Percentiles rank a stretch among this genome's conserved stretches.
phyloP scores from a whole-genome alignment of 2,329 filamentous ascomycete species.

The Corynespora cassiicola region DNA sequence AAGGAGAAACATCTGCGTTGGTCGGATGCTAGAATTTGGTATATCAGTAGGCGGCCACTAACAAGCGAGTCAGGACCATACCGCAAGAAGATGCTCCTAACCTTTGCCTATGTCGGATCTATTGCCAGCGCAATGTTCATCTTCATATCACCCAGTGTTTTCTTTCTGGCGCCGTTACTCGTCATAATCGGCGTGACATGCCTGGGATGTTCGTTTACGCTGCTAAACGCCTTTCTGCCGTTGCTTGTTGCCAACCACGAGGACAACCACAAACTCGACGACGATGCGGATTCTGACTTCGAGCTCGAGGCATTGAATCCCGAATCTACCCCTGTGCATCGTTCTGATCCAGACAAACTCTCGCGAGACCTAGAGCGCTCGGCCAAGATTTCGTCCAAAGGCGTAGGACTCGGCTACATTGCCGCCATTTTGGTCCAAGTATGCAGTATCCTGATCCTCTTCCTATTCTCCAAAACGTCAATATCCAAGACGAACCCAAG shows the following conservation, averaged over 20 bases:
- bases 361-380: constrained; percentile 77
- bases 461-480: constrained; percentile 53
- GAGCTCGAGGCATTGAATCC: constrained; percentile 36
- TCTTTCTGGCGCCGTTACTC: constrained; percentile 78
- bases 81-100: constrained; percentile 82
- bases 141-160: constrained; percentile 74
- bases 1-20: not conserved
- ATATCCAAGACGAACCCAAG: constrained; percentile 72
- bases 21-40: not conserved
- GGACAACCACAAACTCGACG: constrained; percentile 15
- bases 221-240: constrained; percentile 93
- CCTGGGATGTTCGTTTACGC: constrained; percentile 91
- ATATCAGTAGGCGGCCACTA: too few relatives aligned
- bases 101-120: constrained; percentile 81
- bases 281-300: constrained; percentile 24
- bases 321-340: constrained; percentile 4
- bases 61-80: constrained; percentile 62
- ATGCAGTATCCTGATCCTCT: constrained; percentile 75
- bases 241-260: constrained; percentile 85
- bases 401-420: constrained; percentile 88
- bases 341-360: constrained; percentile 35
- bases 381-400: constrained; percentile 84
- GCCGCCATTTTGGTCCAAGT: constrained; percentile 83
- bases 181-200: constrained; percentile 88
- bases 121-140: constrained; percentile 82